Base-by-base conservation (phyloP, 1,284 basidiomycete genomes). In the Ustilago cynodontis region DNA sequence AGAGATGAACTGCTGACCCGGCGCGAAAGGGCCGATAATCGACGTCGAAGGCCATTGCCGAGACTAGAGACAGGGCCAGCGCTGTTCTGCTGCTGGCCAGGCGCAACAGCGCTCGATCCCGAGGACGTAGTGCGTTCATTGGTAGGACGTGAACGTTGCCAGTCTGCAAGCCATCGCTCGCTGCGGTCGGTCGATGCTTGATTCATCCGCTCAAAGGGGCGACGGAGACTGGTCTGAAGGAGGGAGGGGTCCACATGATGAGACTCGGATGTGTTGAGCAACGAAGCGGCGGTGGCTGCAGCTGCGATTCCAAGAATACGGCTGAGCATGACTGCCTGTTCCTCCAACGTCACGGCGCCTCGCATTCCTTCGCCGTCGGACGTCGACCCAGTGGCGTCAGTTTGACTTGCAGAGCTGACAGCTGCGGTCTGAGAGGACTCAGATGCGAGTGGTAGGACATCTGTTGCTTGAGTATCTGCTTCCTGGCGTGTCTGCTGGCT, bases 311-410 rank as follows among this genome's bases (percentile, higher is more conserved):
- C 71, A 7, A 84, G 62, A 22, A 85, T 83, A 11, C 82, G 74
- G 58, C 77, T 78, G 13, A 85, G 72, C 83, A 85, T 85, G 56
- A 78, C 78, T 18, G 82, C 83, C 65, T 85, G 83, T 54, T 84
- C 83, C 43, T 82, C 82, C 0, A 85, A 59, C 26, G 83, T 82
- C 13, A 82, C 83, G 1, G 77, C 81, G 24, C 70, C 61, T 37
- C 80, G 79, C 20, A 71, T 63, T 33, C 65, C 50, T 3, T 73
- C 67, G 18, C 64, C 69, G 18, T 77, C 65, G 11, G 52, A 26
- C 3, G 57, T 33, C 0, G 59, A 49, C 29, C 47, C 66, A 6
- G 59, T 26, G 6, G 45, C 35, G 28, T 39, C 52, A 1, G 60
- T 16, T 16, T 31, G 10, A 39, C 28, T 55, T 18, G 47, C 37